Conservation (phyloP, 2,329 filamentous ascomycete species). For the Verticillium isaacii region DNA sequence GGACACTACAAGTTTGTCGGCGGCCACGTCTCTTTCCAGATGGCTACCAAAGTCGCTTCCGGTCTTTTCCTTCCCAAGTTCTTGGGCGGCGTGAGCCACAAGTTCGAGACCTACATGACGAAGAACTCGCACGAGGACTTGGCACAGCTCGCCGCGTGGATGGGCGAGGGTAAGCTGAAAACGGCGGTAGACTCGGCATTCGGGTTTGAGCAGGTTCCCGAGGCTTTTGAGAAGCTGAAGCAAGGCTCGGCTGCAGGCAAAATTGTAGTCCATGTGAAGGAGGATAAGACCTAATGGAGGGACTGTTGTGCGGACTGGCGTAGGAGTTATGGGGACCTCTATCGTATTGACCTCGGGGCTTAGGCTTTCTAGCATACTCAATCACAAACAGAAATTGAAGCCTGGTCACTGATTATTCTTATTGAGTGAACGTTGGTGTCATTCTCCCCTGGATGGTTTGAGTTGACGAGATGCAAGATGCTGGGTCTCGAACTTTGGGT, state of each 20-base stretch:
- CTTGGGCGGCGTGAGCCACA: constrained; percentile 34
- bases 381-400: no score
- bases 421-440: no score
- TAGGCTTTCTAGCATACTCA: no score
- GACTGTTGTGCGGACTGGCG: not conserved
- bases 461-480: no score
- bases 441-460: no score
- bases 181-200: constrained; percentile 50
- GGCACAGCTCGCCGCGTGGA: constrained; percentile 45
- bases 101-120: constrained; percentile 33
- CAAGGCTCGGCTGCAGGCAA: constrained; percentile 55
- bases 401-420: no score
- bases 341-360: no score
- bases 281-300: constrained; percentile 1
- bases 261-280: constrained; percentile 36
- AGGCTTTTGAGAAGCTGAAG: constrained; percentile 56
- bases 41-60: constrained; percentile 16
- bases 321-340: not conserved
- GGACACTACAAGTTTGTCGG: constrained; percentile 50
- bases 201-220: constrained; percentile 48
- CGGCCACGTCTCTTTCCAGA: constrained; percentile 24
- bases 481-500: no score
- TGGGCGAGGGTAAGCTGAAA: constrained; percentile 53
- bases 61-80: constrained; percentile 24
- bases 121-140: constrained; percentile 41